Evolutionary conservation across 805 yeast genomes (phyloP).

Genomic region (Candida takata): DNA sequence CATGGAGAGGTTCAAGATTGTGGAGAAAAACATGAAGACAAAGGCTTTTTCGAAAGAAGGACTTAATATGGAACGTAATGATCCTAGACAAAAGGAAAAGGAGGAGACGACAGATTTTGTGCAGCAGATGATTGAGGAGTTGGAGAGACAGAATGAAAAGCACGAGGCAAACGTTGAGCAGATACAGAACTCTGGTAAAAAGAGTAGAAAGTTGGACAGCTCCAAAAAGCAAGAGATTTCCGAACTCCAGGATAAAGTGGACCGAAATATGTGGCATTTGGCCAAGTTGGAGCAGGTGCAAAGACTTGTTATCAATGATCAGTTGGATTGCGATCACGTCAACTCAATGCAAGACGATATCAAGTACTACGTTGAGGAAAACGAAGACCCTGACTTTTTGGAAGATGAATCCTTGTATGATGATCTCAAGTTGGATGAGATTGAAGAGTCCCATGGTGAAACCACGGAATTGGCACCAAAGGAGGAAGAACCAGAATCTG

Average conservation of each 20-base stretch:
- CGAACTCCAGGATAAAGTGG: conserved; percentile 55
- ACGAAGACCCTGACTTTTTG: conserved; percentile 86
- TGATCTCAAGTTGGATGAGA: conserved; percentile 63
- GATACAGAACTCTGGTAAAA: conserved; percentile 43
- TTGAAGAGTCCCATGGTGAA: conserved; percentile 46
- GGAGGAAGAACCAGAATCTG: conserved; percentile 10
- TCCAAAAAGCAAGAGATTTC: conserved; percentile 51
- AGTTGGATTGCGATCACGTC: conserved; percentile 68
- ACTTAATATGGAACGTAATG: conserved; percentile 61
- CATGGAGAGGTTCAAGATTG: conserved; percentile 94
- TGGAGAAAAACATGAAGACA: conserved; percentile 88
- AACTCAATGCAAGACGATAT: conserved; percentile 81
- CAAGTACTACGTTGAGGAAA: conserved; percentile 87
- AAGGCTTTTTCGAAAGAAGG: conserved; percentile 95
- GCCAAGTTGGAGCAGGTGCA: conserved; percentile 71
- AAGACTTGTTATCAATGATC: conserved; percentile 72
- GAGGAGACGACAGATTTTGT: conserved; percentile 66
- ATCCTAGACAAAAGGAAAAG: conserved; percentile 77
- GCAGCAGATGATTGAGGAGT: conserved; percentile 65
- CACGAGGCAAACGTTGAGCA: conserved; percentile 65
- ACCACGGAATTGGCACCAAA: conserved; percentile 32
- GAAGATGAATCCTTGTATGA: conserved; percentile 94
- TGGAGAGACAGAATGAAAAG: conserved; percentile 73
- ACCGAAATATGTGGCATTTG: conserved; percentile 74
- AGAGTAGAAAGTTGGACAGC: conserved; percentile 43